Conservation (phyloP, 2,329 filamentous ascomycete genomes). For the Fusarium albosuccineum region DNA sequence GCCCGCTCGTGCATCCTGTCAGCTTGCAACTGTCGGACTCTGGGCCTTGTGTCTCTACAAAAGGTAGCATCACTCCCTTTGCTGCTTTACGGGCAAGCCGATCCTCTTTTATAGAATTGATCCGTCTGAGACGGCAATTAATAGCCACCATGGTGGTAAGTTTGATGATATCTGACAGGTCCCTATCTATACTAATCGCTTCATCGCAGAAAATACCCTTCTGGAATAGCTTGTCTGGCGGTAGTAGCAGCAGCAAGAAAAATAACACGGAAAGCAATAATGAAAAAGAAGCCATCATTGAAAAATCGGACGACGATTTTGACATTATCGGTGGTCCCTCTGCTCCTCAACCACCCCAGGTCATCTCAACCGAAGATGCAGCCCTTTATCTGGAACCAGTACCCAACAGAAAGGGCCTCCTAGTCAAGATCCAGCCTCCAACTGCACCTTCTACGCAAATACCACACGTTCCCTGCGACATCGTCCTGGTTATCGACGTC, state of each 20-base stretch:
- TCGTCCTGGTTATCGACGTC: slow-evolving; percentile 73
- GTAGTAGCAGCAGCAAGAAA: slow-evolving; percentile 5
- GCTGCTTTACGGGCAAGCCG: slow-evolving; percentile 1
- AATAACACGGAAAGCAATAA: slow-evolving; percentile 1
- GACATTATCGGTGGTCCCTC: not conserved
- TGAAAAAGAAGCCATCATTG: not conserved
- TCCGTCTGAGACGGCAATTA: slow-evolving; percentile 4
- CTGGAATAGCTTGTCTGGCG: slow-evolving; percentile 9
- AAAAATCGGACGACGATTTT: not conserved
- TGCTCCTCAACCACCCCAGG: not conserved
- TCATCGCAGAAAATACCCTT: slow-evolving; percentile 36
- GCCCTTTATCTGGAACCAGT: slow-evolving; percentile 58
- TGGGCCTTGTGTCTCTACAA: not conserved
- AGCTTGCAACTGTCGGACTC: slow-evolving; percentile 1
- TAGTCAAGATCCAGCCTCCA: slow-evolving; percentile 63
- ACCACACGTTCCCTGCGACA: slow-evolving; percentile 66
- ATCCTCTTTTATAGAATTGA: not conserved
- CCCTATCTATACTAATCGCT: not conserved
- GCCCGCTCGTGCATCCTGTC: slow-evolving; percentile 4
- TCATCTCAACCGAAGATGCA: slow-evolving; percentile 27
- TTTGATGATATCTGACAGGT: not conserved
- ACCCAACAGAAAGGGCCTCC: slow-evolving; percentile 53
- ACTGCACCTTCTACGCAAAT: slow-evolving; percentile 46
- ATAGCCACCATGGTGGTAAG: slow-evolving; percentile 34
- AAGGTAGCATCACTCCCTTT: slow-evolving; percentile 10